Percentiles rank a stretch among this genome's conserved stretches.
phyloP scores from a whole-genome alignment of 2,329 filamentous ascomycete species.

The Colletotrichum sp. region DNA sequence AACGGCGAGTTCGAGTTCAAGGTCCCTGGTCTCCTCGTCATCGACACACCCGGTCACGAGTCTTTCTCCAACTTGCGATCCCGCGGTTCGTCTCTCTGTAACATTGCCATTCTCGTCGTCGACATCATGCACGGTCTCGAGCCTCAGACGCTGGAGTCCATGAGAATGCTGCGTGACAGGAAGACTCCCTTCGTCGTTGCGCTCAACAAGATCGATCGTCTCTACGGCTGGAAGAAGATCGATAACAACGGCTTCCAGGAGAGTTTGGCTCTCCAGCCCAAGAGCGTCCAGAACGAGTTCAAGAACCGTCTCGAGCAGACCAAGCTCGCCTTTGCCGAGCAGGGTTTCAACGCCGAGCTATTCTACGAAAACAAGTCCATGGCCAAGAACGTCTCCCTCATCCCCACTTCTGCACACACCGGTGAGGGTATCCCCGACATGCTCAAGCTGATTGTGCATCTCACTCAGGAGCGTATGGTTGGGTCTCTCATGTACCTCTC shows the following conservation, averaged over 20 bases:
- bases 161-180: constrained; percentile 88
- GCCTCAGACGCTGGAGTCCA: constrained; percentile 95
- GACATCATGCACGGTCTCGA: constrained; percentile 99
- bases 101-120: constrained; percentile 98
- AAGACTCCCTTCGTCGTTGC: constrained; percentile 99
- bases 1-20: constrained; percentile 95
- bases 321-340: constrained; percentile 92
- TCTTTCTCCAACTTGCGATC: constrained; percentile 98
- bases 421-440: constrained; percentile 99
- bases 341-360: constrained; percentile 96
- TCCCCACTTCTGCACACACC: constrained; percentile 97
- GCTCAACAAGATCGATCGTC: constrained; percentile 99
- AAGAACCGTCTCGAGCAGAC: constrained; percentile 87
- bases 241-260: constrained; percentile 99
- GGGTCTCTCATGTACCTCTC: constrained; percentile 97
- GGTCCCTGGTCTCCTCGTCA: constrained; percentile 93
- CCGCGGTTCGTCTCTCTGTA: constrained; percentile 96
- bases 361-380: constrained; percentile 99
- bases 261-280: constrained; percentile 86
- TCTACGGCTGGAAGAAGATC: constrained; percentile 98
- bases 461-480: constrained; percentile 98
- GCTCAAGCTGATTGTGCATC: constrained; percentile 90
- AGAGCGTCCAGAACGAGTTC: constrained; percentile 94
- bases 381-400: constrained; percentile 91
- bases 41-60: constrained; percentile 99